phyloP scores from a whole-genome alignment of 768 basidiomycete species.

The Kwoniella dendrophila region DNA sequence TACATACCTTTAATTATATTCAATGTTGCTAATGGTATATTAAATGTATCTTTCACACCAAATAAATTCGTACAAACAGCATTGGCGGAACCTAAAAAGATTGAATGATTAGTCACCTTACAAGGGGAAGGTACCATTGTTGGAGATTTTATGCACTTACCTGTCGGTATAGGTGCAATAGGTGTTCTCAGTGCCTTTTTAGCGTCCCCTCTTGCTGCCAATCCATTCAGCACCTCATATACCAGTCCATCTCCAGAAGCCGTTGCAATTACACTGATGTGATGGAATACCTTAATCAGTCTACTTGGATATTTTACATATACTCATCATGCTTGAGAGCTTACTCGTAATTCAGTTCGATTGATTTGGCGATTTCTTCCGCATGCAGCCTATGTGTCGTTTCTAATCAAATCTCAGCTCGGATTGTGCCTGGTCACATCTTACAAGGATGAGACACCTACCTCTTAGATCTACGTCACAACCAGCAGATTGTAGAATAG shows the following conservation, averaged over 20 bases:
- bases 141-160: conserved; percentile 20
- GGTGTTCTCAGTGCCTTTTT: conserved; percentile 50
- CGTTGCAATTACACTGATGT: conserved; percentile 47
- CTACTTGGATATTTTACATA: background rate
- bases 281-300: background rate
- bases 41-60: conserved; percentile 52
- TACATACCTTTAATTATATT: conserved; percentile 55
- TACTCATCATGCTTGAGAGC: conserved; percentile 6
- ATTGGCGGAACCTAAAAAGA: conserved; percentile 50
- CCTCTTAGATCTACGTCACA: conserved; percentile 46
- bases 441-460: conserved; percentile 20
- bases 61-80: conserved; percentile 51
- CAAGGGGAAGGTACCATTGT: background rate
- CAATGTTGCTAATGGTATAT: conserved; percentile 49
- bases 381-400: conserved; percentile 54
- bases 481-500: conserved; percentile 53
- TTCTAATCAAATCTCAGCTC: conserved; percentile 26
- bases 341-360: conserved; percentile 51
- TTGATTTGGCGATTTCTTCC: conserved; percentile 44
- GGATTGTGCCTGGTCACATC: conserved; percentile 5
- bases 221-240: conserved; percentile 55
- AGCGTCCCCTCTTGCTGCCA: conserved; percentile 52
- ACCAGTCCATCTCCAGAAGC: conserved; percentile 56
- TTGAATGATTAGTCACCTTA: background rate
- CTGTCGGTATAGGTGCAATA: conserved; percentile 55